Conservation (phyloP, 1,139 yeast species). For the Nakaseomyces uthaithaninus region DNA sequence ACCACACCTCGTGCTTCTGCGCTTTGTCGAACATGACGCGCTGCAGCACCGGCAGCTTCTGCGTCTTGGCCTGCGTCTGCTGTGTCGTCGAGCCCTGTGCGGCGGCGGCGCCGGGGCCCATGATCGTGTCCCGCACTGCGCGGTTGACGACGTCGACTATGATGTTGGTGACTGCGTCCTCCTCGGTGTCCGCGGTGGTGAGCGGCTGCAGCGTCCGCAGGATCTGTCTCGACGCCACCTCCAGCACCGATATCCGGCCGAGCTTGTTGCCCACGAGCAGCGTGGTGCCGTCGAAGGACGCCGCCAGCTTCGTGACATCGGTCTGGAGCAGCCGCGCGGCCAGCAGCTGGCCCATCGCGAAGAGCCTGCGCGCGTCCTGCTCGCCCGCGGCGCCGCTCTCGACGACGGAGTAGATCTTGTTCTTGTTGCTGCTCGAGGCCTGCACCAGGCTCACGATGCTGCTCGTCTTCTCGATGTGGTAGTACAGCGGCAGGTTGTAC, state of each 20-base stretch:
- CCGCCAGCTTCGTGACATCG: constrained; percentile 45
- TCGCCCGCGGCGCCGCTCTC: constrained; percentile 12
- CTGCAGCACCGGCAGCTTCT: constrained; percentile 47
- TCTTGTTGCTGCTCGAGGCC: constrained; percentile 14
- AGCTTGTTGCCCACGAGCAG: constrained; percentile 64
- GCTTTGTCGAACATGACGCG: constrained; percentile 43
- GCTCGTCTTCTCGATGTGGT: constrained; percentile 11
- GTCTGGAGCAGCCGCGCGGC: constrained; percentile 18
- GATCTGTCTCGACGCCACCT: constrained; percentile 70
- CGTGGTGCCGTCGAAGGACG: constrained; percentile 70
- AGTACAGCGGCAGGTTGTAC: constrained; percentile 22
- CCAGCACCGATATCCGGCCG: constrained; percentile 65
- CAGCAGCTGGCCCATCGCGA: constrained; percentile 25
- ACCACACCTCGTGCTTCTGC: constrained; percentile 43
- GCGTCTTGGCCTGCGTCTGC: constrained; percentile 12
- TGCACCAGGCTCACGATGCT: constrained; percentile 22
- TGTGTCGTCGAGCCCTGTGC: background rate
- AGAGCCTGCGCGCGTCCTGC: constrained; percentile 16
- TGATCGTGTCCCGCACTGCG: background rate
- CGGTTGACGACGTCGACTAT: constrained; percentile 17
- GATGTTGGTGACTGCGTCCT: constrained; percentile 33
- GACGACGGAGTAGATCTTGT: constrained; percentile 24
- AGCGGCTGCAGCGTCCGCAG: constrained; percentile 55
- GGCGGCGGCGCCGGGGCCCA: constrained; percentile 4
- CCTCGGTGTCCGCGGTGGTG: constrained; percentile 25